Percentiles rank a stretch among this genome's conserved stretches.
phyloP scores from a whole-genome alignment of 495 filamentous ascomycete species.

The Cenococcum geophilum region DNA sequence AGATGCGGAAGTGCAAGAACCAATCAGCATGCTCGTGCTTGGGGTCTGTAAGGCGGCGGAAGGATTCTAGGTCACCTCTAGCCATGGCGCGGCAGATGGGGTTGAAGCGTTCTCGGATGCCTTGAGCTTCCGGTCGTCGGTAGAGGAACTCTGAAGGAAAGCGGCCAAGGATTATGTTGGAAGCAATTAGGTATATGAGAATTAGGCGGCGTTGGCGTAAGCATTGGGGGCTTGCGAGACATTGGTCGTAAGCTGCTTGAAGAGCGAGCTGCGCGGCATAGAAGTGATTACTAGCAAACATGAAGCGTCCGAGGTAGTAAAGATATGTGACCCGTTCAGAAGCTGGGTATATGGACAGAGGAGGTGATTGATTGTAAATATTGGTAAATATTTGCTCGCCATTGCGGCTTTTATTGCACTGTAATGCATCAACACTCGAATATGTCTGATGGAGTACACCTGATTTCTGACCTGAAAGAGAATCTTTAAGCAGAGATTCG shows the following conservation, averaged over 20 bases:
- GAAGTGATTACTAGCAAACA: slow-evolving; percentile 76
- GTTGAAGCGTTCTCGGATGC: slow-evolving; percentile 63
- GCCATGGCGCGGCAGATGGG: slow-evolving; percentile 69
- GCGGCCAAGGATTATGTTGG: slow-evolving; percentile 77
- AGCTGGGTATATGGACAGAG: slow-evolving; percentile 72
- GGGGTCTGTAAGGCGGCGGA: slow-evolving; percentile 56
- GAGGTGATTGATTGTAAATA: slow-evolving; percentile 74
- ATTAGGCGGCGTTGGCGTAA: slow-evolving; percentile 69
- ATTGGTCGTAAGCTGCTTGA: slow-evolving; percentile 73
- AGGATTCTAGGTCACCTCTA: slow-evolving; percentile 70
- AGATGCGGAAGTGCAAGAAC: slow-evolving; percentile 70
- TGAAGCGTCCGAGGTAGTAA: slow-evolving; percentile 88
- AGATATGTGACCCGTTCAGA: slow-evolving; percentile 85
- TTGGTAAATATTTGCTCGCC: slow-evolving; percentile 87
- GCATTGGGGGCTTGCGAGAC: slow-evolving; percentile 51
- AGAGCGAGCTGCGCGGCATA: slow-evolving; percentile 65
- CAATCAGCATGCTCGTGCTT: slow-evolving; percentile 47
- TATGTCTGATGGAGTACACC: too few relatives aligned
- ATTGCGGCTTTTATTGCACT: slow-evolving; percentile 57
- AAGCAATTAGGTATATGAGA: slow-evolving; percentile 75
- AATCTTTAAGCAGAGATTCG: slow-evolving; percentile 83
- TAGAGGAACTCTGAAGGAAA: slow-evolving; percentile 67
- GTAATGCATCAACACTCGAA: slow-evolving; percentile 21
- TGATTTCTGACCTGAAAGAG: slow-evolving; percentile 48
- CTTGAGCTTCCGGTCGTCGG: slow-evolving; percentile 62